Percentiles rank a stretch among this genome's conserved stretches.
phyloP scores from a whole-genome alignment of 2,329 filamentous ascomycete genomes.

The Zopfia rhizophila region DNA sequence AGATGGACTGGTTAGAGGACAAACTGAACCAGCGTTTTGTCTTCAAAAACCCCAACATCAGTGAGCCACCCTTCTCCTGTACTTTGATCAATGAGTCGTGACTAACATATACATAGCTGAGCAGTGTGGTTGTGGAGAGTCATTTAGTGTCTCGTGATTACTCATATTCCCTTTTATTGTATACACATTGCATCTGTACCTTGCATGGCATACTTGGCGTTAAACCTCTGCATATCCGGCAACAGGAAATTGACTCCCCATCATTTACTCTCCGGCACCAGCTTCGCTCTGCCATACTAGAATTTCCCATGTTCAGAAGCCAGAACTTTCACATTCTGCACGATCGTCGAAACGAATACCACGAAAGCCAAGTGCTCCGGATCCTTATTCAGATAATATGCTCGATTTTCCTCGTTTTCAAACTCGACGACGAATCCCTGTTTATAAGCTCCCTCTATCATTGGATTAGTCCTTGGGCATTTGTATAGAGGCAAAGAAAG shows the following conservation, averaged over 20 bases:
- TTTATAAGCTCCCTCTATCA: slow-evolving; percentile 66
- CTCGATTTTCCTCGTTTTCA: slow-evolving; percentile 68
- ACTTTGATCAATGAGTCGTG: too few species aligned
- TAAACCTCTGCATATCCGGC: slow-evolving; percentile 22
- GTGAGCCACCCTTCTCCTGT: slow-evolving; percentile 67
- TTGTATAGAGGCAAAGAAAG: background rate
- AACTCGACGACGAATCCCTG: slow-evolving; percentile 79
- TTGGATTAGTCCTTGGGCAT: slow-evolving; percentile 11
- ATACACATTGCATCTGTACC: slow-evolving; percentile 40
- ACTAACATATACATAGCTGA: slow-evolving; percentile 73
- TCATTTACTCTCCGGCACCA: slow-evolving; percentile 6
- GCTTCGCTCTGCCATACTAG: slow-evolving; percentile 31
- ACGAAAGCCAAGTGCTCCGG: slow-evolving; percentile 71
- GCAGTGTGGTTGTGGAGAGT: slow-evolving; percentile 95
- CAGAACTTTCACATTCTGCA: slow-evolving; percentile 67
- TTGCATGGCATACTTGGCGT: slow-evolving; percentile 39
- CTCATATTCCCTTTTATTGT: slow-evolving; percentile 24
- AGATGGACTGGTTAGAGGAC: slow-evolving; percentile 99
- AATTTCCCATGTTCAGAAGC: slow-evolving; percentile 69
- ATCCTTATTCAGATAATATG: slow-evolving; percentile 75
- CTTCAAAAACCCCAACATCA: slow-evolving; percentile 98
- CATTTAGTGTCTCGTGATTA: slow-evolving; percentile 72
- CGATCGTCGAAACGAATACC: slow-evolving; percentile 58
- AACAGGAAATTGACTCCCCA: background rate
- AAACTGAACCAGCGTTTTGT: slow-evolving; percentile 92